Evolutionary conservation across 768 basidiomycete species (phyloP), one percentile per base, ranked within the genome.

Genomic region (Crassisporium funariophilum): DNA sequence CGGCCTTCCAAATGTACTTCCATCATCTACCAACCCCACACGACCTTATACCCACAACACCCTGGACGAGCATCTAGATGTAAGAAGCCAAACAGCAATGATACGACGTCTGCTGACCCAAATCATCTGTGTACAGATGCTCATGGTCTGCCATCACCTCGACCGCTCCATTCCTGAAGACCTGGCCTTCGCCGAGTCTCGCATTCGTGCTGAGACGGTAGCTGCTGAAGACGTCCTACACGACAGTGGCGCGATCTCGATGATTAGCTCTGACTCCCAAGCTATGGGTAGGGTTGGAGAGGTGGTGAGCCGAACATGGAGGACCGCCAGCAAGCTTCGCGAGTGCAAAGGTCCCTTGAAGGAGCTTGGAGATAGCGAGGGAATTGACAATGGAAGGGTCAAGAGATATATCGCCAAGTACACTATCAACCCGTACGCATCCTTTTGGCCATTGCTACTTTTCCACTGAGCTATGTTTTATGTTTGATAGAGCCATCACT

Each of bases 131-230:
- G 25, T 34, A 40, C 11, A 97, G 95, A 99, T 98, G 97, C 76
- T 98, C 17, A 98, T 98, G 93, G 94, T 98, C n/a, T 97, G 94
- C 65, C 95, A 99, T 64, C 95, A 99, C 66, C 81, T 99, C 46
- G 92, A 97, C 70, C 82, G 75, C 55, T 79, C 76, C n/a, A 92
- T 95, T 54, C 81, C 88, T 1, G 97, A 99, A 70, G 97, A 99
- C 56, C 76, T 98, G 33, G 82, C 88, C 1, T 99, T 99, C 57
- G 95, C 97, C 3, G 95, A 98, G 54, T 98, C 95, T 6, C 88
- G 97, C 25, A 98, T 99, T 58, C 83, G 97, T 25, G 92, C 83
- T 0, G 95, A 98, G 71, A 99, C 97, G 0, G 87, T 98, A 35
- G 97, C 97, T 0, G 97, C 97, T 1, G 97, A 99, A 65, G 97